Evolutionary conservation across 2,329 filamentous ascomycete genomes (phyloP), one percentile per base, ranked within the genome.

Genomic region (Alternaria sp.): DNA sequence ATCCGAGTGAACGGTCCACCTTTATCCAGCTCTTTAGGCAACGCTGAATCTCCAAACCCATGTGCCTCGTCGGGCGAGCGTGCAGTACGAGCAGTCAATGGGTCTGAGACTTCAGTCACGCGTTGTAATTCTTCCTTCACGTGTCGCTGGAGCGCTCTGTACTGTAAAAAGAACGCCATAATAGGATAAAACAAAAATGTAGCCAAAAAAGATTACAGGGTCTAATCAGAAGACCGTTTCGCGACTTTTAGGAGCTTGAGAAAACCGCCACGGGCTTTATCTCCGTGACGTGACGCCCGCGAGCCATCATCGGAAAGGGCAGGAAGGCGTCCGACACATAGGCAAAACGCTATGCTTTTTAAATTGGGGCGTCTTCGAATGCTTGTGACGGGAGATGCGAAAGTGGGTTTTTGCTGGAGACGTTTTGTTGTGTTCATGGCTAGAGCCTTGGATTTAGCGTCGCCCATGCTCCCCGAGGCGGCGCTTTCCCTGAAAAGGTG

Each of bases 111-210:
- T 23, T 58, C 59, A n/a, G 59, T 53, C 2, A 61, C 46, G 10
- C 54, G 46, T 15, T 58, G 26, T 21, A 61, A 46, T n/a, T 61
- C 59, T 45, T 51, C 33, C 46, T 46, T 45, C 12, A 58, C 54
- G 25, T 61, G 46, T 11, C 47, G 37, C 33, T 58, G 46, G 2
- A 61, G 57, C 15, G 55, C 54, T 25, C 46, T 28, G 46, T 37
- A 37, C 12, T 61, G 59, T 15, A 61, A 15, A 26, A 61, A 61
- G 37, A 61, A 61, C n/a, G 59, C 54, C 59, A 61, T 61, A 4
- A 15, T 14, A 28, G 37, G 33, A 53, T 8, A n/a, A 15, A 30
- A 7, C 11, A 45, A 21, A 12, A 30, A 10, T 11, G 30, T 33
- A n/a, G 23, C 44, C 1, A 15, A 26, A 21, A 21, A 26, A 58